Evolutionary conservation across 1,284 basidiomycete genomes (phyloP).

Genomic region (Somion occarium): DNA sequence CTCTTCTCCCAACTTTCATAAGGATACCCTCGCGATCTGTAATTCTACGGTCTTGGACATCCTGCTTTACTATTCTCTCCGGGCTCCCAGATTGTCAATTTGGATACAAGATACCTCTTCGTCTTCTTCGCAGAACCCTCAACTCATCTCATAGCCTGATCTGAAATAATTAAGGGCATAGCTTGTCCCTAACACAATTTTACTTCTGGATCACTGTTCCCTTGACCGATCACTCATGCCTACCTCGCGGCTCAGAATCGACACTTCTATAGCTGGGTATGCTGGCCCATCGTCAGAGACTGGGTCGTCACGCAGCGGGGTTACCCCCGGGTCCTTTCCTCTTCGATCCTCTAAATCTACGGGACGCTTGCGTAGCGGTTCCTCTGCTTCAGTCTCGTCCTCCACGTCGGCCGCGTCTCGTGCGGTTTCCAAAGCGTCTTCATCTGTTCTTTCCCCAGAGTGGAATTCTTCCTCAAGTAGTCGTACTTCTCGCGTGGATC

Average conservation of each 20-base stretch:
- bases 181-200: neutral
- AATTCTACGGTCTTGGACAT: neutral
- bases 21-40: neutral
- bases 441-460: neutral
- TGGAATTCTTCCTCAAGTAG: neutral
- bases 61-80: too few species aligned
- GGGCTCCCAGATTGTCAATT: too few species aligned
- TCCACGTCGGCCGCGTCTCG: constrained; percentile 15
- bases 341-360: constrained; percentile 15
- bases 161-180: too few species aligned
- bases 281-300: constrained; percentile 31
- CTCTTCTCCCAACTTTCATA: too few species aligned
- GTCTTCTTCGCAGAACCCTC: too few species aligned
- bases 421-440: constrained; percentile 10
- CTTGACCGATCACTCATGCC: constrained; percentile 25
- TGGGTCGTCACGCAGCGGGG: constrained; percentile 15
- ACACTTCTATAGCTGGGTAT: constrained; percentile 35
- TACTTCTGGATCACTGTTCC: neutral
- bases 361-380: constrained; percentile 19
- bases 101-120: too few species aligned
- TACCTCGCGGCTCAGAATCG: constrained; percentile 40
- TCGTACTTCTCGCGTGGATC: neutral
- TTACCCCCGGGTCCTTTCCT: constrained; percentile 14
- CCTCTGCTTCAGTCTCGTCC: constrained; percentile 24
- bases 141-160: too few species aligned